Percentiles rank a stretch among this genome's conserved stretches.
phyloP scores from a whole-genome alignment of 192 early-diverging fungal genomes.

The Dimargaris cristalligena region DNA sequence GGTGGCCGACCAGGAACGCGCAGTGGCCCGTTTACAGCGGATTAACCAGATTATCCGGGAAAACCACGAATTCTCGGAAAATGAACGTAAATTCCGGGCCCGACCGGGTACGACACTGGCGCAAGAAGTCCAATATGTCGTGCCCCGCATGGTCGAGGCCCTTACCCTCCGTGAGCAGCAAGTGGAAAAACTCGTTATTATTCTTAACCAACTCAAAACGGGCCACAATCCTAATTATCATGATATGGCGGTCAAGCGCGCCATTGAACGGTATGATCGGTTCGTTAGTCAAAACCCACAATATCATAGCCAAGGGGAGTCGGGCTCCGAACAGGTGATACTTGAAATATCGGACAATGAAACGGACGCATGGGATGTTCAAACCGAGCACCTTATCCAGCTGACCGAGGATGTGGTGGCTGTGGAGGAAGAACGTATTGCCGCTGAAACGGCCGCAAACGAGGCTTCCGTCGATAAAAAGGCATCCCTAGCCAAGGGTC shows the following conservation, averaged over 20 bases:
- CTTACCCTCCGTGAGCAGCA: constrained; percentile 17
- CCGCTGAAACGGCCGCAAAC: no score
- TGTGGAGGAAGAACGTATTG: no score
- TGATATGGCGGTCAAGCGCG: constrained; percentile 45
- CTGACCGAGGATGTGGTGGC: no score
- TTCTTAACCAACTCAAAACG: constrained; percentile 31
- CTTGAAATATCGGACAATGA: no score
- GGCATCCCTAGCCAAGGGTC: no score
- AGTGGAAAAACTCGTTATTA: constrained; percentile 18
- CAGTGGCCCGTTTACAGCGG: constrained; percentile 17
- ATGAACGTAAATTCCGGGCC: neutral
- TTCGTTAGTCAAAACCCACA: constrained; percentile 30
- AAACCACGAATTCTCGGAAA: neutral
- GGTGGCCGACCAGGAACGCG: constrained; percentile 12
- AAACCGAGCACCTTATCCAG: no score
- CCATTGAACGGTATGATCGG: constrained; percentile 40
- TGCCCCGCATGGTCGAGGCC: constrained; percentile 6
- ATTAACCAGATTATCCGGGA: neutral
- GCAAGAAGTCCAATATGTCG: constrained; percentile 7
- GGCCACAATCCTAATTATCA: constrained; percentile 58
- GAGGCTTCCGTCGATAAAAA: no score
- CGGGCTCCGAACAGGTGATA: no score
- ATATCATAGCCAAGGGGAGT: constrained; percentile 18
- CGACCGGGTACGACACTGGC: neutral
- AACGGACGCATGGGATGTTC: no score